Evolutionary conservation across 352 stramenopile species (phyloP), one percentile per base, ranked within the genome.

Genomic region (Nothophytophthora sp.): DNA sequence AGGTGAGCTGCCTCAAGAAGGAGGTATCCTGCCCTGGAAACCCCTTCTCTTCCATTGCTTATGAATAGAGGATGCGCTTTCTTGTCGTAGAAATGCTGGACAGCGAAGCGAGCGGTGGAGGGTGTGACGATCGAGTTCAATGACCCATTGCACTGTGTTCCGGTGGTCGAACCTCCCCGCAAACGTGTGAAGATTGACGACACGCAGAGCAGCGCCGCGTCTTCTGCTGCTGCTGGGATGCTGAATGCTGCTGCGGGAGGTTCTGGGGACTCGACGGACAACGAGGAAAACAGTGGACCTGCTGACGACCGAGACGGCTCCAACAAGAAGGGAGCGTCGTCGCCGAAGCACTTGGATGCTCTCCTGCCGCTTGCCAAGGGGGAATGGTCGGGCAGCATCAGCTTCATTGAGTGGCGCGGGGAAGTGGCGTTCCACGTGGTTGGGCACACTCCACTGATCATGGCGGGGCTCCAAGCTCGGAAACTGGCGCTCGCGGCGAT

Each of bases 341-440:
- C 53, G 10, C 60, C 59, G 6, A 48, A 53, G 22, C 59, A 84
- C 18, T 7, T 60, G 3, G 72, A 85, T 20, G 49, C 63, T 20
- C 49, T 77, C 3, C 83, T 63, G 7, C 66, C 76, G 1, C 57
- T 92, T 1, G 42, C 70, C n/a, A 73, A 79, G 33, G 76, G 80
- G 1, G 77, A 92, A 39, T 95, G 82, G 85, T 59, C 71, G 0
- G 82, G 81, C 19, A 92, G 76, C 47, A 75, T 95, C 42, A 92
- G 82, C 39, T 95, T 93, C 35, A 89, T 92, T 37, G 85, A 95
- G 60, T 95, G 85, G 82, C 76, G 79, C 23, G 66, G 63, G n/a
- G 69, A 89, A 66, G 75, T 95, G 22, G 79, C 82, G 3, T 62
- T 95, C 9, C 78, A 92, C 39, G 66, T 93, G 5, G 67, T 88